Percentiles rank a stretch among this genome's conserved stretches.
These are phyloP conservation scores for Trametes hirsuta DNA, from an alignment of 1,284 basidiomycete species.

Conservation along the genomic window DNA sequence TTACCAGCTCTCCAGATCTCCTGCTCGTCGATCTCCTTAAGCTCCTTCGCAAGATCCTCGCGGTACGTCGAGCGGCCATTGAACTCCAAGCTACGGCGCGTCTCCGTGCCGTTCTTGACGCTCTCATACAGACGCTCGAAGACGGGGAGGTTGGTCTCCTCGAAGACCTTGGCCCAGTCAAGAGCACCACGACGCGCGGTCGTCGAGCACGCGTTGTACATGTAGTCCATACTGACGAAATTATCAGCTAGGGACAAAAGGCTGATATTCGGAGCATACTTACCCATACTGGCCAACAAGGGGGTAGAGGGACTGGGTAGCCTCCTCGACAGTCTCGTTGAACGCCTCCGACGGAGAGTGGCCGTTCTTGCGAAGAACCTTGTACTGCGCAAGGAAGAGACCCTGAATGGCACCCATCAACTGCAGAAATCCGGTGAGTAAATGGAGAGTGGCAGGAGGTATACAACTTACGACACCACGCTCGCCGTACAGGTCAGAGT, in stretches of 20 bases:
- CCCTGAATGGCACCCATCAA: conserved; percentile 99
- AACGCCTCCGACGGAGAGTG: conserved; percentile 98
- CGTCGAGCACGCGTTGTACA: conserved; percentile 99
- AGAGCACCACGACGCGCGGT: conserved; percentile 98
- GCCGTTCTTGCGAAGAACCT: conserved; percentile 98
- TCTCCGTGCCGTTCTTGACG: conserved; percentile 95
- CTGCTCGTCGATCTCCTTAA: conserved; percentile 93
- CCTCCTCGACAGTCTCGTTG: conserved; percentile 99
- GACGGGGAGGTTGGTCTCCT: conserved; percentile 90
- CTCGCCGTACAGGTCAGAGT: conserved; percentile 99
- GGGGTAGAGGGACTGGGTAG: conserved; percentile 97
- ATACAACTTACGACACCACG: conserved; percentile 87
- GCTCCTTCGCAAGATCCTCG: conserved; percentile 91
- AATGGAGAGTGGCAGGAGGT: not conserved
- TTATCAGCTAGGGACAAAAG: not conserved
- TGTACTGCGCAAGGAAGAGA: conserved; percentile 99
- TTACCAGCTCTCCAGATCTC: conserved; percentile 97
- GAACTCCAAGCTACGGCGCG: conserved; percentile 95
- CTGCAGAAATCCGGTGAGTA: conserved; percentile 43
- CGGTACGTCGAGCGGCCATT: conserved; percentile 94
- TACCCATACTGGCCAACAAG: conserved; percentile 94
- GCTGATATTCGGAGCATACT: conserved; percentile 27
- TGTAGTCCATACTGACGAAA: conserved; percentile 91
- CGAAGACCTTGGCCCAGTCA: conserved; percentile 99
- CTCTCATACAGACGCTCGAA: conserved; percentile 96